Evolutionary conservation across 2,329 filamentous ascomycete genomes (phyloP), one percentile per base, ranked within the genome.

Genomic region (Aspergillus uvarum): DNA sequence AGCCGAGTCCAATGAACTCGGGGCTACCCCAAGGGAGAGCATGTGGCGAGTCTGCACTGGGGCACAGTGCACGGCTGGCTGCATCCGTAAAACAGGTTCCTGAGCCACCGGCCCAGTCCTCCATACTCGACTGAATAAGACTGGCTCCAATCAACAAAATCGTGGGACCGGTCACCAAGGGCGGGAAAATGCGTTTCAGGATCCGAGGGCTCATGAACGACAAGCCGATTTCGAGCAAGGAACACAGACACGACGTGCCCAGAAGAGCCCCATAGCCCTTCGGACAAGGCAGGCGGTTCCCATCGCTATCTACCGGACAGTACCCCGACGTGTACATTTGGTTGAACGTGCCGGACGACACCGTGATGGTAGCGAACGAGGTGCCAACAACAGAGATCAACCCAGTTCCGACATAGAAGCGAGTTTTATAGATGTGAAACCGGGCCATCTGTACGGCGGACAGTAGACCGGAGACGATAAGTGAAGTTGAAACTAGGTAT

Each of bases 341-440:
- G 2, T 74, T 66, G 8, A 88, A 81, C 2, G 86, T 86, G 21
- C 84, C 85, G 4, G 82, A 82, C 1, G 86, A 85, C 7, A 89
- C 85, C 1, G 87, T 85, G 51, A 90, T 84, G 21, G 85, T 87
- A 10, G 87, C 81, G 67, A 90, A 90, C 0, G 86, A 88, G 5
- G 86, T 88, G 10, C 87, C 87, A 2, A 89, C 87, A 0, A 89
- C 87, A 0, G 85, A 88, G 49, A 89, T 85, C 61, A 89, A 72
- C 4, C 87, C 87, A 0, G 87, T 89, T 10, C 87, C 85, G 59
- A 87, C 74, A 62, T 80, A 86, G 68, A 88, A 89, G 2, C 85
- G 86, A 0, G 87, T 87, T 60, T 80, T 80, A 63, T 78, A 82
- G 60, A 90, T 82, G 64, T 87, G 87, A 60, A 89, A 84, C 5